Percentiles rank a stretch among this genome's conserved stretches.
These are phyloP conservation scores for Striga asiatica DNA, from an alignment of 257 asterid species.

Conservation along the genomic window DNA sequence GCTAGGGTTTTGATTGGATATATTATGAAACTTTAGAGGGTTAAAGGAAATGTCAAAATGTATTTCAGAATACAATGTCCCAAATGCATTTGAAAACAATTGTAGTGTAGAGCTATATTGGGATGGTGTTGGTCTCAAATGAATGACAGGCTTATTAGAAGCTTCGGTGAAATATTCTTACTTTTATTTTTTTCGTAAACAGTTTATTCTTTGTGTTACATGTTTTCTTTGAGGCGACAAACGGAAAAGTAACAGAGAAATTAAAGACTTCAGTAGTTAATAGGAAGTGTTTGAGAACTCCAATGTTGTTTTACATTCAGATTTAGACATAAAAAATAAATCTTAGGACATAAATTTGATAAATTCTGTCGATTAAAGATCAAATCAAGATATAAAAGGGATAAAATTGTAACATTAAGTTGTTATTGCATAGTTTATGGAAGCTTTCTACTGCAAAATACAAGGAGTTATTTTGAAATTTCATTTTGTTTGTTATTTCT, in stretches of 20 bases:
- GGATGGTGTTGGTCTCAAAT: conserved; percentile 5
- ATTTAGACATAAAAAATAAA: neutral
- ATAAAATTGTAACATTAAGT: neutral
- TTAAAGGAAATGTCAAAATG: too few relatives aligned
- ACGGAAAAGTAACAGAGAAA: too few relatives aligned
- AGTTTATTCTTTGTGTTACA: too few relatives aligned
- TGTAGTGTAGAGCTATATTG: neutral
- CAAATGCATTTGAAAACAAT: neutral
- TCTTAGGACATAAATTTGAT: too few relatives aligned
- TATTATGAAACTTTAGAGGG: neutral
- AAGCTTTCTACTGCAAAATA: neutral
- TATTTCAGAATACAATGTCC: neutral
- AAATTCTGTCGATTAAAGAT: too few relatives aligned
- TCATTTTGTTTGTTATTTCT: neutral
- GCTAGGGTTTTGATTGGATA: conserved; percentile 27
- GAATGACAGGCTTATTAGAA: neutral
- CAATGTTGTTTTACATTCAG: too few relatives aligned
- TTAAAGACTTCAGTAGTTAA: too few relatives aligned
- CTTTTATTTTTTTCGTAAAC: too few relatives aligned
- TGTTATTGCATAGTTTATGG: neutral
- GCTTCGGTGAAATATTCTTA: neutral
- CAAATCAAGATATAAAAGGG: neutral
- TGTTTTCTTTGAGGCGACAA: too few relatives aligned
- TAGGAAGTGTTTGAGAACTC: too few relatives aligned
- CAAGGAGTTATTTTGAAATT: neutral